Base-by-base conservation (phyloP, 208 protist genomes). In the Trypanosoma avium region DNA sequence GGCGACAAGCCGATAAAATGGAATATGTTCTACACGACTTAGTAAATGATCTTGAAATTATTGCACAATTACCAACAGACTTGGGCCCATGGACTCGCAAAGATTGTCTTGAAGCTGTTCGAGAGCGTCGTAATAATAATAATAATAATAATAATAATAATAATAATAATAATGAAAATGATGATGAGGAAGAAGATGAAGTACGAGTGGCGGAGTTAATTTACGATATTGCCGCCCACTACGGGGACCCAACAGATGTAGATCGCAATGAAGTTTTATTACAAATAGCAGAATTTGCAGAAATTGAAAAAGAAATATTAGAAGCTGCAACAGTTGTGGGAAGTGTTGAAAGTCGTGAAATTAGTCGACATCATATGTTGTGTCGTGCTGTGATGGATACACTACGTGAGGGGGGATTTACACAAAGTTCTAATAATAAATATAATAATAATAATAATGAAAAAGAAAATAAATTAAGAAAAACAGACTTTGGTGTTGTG, bases 1-100 rank as follows among this genome's bases (percentile, higher is more conserved):
- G 86, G 35, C 74, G 74, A 42, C 86, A 95, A 76, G 90, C 86
- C 38, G 72, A 79, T 35, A 88, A 88, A 75, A 79, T 92, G 15
- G 84, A 92, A 61, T 67, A 22, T 5, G 87, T 95, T 17, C 58
- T 96, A 15, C 45, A 43, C n/a, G 90, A 94, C 63, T 69, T 93
- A 24, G 60, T 85, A 5, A 61, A 56, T 5, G 87, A 96, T 50
- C 62, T 96, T 10, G 61, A 91, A 55, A 48, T 94, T 15, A 29
- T 94, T 57, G 61, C 85, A 4, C 60, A 71, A 24, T 67, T 96
- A 19, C 90, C 90, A 4, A 57, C 74, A 17, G 75, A 92, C 50
- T 84, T 90, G 36, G 69, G 36, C 50, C 68, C 81, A 7, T 90
- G 88, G 81, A 74, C 86, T 29, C 85, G 75, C 26, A 77, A 82